Base-by-base conservation (phyloP, 495 filamentous ascomycete genomes). In the Penicillium cosmopolitanum region DNA sequence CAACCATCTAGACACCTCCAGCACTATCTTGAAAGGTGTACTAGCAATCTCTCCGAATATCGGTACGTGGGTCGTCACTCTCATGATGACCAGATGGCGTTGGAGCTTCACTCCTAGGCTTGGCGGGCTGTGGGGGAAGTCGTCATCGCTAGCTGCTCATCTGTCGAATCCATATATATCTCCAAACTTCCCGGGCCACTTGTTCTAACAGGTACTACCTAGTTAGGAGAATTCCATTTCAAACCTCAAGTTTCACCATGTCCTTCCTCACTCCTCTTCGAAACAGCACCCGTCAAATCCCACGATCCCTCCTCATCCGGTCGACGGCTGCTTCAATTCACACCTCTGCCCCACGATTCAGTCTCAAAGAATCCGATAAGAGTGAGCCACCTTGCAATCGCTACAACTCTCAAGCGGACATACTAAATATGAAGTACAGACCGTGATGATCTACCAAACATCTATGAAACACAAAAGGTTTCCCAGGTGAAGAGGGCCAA, bases 401-500 rank as follows among this genome's bases (percentile, higher is more conserved):
- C 28, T 7, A 12, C 36, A 40, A 15, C 15, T 1, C 10, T n/a
- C 11, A n/a, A 40, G 36, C 3, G 11, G 10, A 12, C 0, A 5
- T 65, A 51, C 36, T 55, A 62, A 63, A 58, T 25, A n/a, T 57
- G 19, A 13, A 8, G 10, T 11, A 12, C 13, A 80, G 78, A 77
- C 63, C 72, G 74, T 35, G 79, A 80, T 0, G 57, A 80, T 25
- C 67, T 81, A 7, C 54, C 69, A 46, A 50, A 65, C 3, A 68
- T 84, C 64, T 83, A 85, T 57, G 90, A 94, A 65, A 67, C 80
- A 50, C 81, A 93, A 65, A 96, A 96, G 78, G 74, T 90, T 48
- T 85, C 91, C 50, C 81, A 83, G 36, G 60, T 96, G 55, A 73
- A 80, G 66, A 87, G 87, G 77, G 81, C 85, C 53, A 90, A 90